phyloP scores from a whole-genome alignment of 805 yeast species.

The Debaryomyces hansenii region DNA sequence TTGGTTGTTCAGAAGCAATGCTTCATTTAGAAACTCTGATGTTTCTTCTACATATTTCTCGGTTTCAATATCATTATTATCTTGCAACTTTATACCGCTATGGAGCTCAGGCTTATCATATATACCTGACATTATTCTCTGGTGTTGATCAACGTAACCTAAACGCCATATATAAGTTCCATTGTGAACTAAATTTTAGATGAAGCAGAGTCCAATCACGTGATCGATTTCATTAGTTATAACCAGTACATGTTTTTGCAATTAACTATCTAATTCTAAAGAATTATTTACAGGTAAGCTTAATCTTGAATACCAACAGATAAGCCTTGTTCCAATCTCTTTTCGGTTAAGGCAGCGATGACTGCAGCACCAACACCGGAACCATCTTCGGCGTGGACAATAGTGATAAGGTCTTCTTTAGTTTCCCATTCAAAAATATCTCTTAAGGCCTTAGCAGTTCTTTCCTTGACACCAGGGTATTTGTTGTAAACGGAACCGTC shows the following conservation, averaged over 20 bases:
- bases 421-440: conserved; percentile 82
- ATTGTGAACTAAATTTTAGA: no score
- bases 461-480: conserved; percentile 87
- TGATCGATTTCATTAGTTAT: no score
- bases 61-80: not conserved
- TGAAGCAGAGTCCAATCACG: no score
- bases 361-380: conserved; percentile 98
- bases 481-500: conserved; percentile 95
- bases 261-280: no score
- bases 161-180: no score
- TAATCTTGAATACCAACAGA: conserved; percentile 52
- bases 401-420: conserved; percentile 73
- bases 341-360: conserved; percentile 90
- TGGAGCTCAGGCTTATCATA: not conserved
- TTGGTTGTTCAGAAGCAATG: not conserved
- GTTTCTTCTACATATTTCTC: conserved; percentile 1
- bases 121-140: not conserved
- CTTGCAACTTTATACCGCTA: not conserved
- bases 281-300: no score
- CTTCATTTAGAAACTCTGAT: not conserved
- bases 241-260: no score
- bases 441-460: conserved; percentile 84
- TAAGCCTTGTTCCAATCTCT: conserved; percentile 69
- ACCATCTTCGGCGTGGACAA: conserved; percentile 96
- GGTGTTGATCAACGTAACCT: no score